Evolutionary conservation across 371 early-diverging fungal species (phyloP).

Genomic region (Mortierella sp.): DNA sequence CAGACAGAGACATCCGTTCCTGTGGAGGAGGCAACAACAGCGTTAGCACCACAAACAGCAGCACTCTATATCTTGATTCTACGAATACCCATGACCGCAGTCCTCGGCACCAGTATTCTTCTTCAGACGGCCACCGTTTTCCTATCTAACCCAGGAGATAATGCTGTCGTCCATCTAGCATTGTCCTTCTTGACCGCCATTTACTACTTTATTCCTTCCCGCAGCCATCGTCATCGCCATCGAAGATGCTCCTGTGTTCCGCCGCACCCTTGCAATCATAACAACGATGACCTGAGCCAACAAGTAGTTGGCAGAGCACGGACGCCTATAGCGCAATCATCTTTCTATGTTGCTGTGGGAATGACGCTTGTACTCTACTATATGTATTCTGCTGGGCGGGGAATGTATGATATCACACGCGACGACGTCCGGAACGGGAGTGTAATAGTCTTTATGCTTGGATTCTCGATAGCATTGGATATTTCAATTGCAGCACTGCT

Average conservation of each 20-base stretch:
- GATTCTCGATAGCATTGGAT: not conserved
- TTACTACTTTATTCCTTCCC: too few relatives aligned
- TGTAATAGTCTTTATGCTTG: not conserved
- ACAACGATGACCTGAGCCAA: too few relatives aligned
- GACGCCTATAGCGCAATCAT: too few relatives aligned
- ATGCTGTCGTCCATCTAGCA: not conserved
- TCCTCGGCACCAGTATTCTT: not conserved
- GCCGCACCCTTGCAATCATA: too few relatives aligned
- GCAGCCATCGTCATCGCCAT: too few relatives aligned
- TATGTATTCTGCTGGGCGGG: too few relatives aligned
- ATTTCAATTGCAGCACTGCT: not conserved
- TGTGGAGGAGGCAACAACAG: not conserved
- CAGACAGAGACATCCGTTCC: not conserved
- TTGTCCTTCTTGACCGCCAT: too few relatives aligned
- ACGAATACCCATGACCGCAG: not conserved
- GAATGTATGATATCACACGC: too few relatives aligned
- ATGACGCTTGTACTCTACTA: too few relatives aligned
- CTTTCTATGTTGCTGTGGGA: too few relatives aligned
- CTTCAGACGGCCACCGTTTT: not conserved
- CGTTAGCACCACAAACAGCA: not conserved
- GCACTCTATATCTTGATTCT: not conserved
- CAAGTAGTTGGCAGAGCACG: too few relatives aligned
- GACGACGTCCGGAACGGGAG: not conserved
- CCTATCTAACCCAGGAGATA: not conserved
- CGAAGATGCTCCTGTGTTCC: too few relatives aligned